Evolutionary conservation across 2,329 filamentous ascomycete species (phyloP), one percentile per base, ranked within the genome.

Genomic region (Xylaria sp.): DNA sequence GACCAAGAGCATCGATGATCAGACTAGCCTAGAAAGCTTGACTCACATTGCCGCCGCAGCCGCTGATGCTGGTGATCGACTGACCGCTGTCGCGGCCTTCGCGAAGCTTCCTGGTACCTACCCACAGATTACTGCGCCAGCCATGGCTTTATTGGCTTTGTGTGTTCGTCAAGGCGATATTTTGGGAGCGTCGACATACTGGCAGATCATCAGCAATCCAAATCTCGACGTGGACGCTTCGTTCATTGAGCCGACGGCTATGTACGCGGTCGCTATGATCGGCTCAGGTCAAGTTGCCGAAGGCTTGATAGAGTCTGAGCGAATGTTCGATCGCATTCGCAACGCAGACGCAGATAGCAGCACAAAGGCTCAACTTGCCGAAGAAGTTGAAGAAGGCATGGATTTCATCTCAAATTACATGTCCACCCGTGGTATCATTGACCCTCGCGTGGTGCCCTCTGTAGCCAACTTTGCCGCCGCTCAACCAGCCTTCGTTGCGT

Each of bases 221-320:
- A 86, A 89, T 67, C 85, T 88, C 75, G 83, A 86, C 60, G 86
- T 89, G 40, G 86, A 87, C 13, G 79, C 86, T 63, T 84, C 89
- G 38, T 91, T 97, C 79, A 92, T 97, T 70, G 94, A 97, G 82
- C 92, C 94, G 28, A 92, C 93, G 13, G 89, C 93, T 66, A 97
- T 97, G 93, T 97, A 95, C 76, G 89, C 92, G 15, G 89, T 97
- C 66, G 93, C 94, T 57, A 85, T 98, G 79, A 92, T 98, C 77
- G 92, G 93, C 63, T 93, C 92, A 71, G 93, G 94, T 49, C 90
- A 94, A 76, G 88, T 94, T 58, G 89, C 91, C n/a, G 93, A 95
- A 77, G 96, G 92, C 59, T 81, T 98, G 67, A 84, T 86, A 13
- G 89, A 96, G 78, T 90, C 92, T 10, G 92, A 96, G 74, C 85